These are phyloP conservation scores for Mycena sp. DNA, from an alignment of 1,284 basidiomycete species.

Conservation along the genomic window DNA sequence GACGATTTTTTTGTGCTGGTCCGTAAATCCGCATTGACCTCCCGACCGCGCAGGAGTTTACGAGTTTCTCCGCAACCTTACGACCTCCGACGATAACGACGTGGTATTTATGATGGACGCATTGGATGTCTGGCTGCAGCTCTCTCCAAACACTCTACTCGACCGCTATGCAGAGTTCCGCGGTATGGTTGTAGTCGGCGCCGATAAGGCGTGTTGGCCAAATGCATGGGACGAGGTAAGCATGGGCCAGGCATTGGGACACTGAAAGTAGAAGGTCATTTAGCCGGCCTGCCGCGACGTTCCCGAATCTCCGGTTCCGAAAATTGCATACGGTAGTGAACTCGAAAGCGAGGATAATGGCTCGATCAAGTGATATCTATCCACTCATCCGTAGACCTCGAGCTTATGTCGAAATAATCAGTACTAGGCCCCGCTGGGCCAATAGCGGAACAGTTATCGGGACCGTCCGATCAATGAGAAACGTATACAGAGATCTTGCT, in stretches of 20 bases:
- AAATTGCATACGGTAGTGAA: slow-evolving; percentile 10
- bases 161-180: slow-evolving; percentile 13
- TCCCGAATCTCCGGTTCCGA: slow-evolving; percentile 20
- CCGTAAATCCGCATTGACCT: background rate
- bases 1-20: background rate
- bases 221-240: slow-evolving; percentile 20
- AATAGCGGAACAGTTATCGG: slow-evolving; percentile 24
- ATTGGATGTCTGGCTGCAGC: slow-evolving; percentile 24
- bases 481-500: slow-evolving; percentile 13
- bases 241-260: background rate
- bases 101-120: slow-evolving; percentile 29
- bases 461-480: slow-evolving; percentile 20
- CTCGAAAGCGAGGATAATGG: background rate
- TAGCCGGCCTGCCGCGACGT: slow-evolving; percentile 23
- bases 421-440: slow-evolving; percentile 20
- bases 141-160: slow-evolving; percentile 14
- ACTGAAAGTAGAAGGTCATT: background rate
- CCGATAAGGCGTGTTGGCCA: slow-evolving; percentile 26
- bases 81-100: slow-evolving; percentile 1
- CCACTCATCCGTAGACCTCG: background rate
- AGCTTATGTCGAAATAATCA: background rate
- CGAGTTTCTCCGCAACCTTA: slow-evolving; percentile 8
- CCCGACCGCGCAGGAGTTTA: slow-evolving; percentile 14
- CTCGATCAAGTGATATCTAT: background rate
- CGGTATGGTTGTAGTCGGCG: slow-evolving; percentile 11